Evolutionary conservation across 805 yeast species (phyloP), one percentile per base, ranked within the genome.

Genomic region (Pichia paraexigua): DNA sequence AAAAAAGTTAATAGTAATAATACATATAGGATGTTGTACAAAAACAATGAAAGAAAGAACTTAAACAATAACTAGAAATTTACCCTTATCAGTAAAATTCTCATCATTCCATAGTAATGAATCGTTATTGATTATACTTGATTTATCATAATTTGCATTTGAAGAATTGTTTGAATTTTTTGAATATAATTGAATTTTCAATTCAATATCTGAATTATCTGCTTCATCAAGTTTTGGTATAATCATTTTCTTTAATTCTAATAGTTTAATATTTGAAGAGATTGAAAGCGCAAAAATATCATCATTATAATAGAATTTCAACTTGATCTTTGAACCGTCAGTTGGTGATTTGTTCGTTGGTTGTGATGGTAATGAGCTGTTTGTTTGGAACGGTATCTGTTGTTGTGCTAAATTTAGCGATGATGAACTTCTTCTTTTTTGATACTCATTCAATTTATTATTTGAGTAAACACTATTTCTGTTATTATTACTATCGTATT

Each of bases 271-370:
- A 40, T 58, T 58, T 3, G 59, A 59, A 4, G 61, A 53, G n/a
- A 69, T 65, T 12, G 60, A 60, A 25, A 87, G 72, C 1, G 89
- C 94, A 71, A 86, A 87, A 17, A 87, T 87, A 62, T 87, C 95
- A 60, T 85, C 94, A 53, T 82, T 83, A 61, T 80, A 85, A 63
- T 83, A 87, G 60, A 87, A 85, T 64, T 87, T 87, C 48, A 86
- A 78, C 64, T 87, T 87, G 20, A 73, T 69, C 59, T 79, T 79
- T 48, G 65, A 28, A 27, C 47, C 52, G 18, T 24, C 11, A 61
- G 51, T 25, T 35, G 61, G 54, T 2, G 62, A 47, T 11, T 37
- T 24, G 9, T 43, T 44, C 6, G 49, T 20, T 10, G 44, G 35
- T 20, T 30, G 46, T n/a, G 39, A 12, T 22, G 49, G 28, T 12